These are phyloP conservation scores for Proliferodiscus dingleyae DNA, from an alignment of 2,329 filamentous ascomycete species.

Conservation along the genomic window DNA sequence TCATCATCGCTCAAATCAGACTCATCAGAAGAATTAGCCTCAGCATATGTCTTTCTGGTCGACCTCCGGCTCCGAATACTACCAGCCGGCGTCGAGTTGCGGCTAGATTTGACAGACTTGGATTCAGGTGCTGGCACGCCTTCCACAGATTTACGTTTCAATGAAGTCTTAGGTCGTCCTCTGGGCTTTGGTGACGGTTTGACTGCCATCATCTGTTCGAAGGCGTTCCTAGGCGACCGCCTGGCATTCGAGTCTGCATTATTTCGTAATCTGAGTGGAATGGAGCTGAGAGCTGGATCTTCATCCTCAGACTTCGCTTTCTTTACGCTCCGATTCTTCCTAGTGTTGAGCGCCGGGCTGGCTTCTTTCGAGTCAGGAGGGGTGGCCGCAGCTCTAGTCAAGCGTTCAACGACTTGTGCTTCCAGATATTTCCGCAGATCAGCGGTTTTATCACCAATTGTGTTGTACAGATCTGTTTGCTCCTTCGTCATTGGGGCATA, in stretches of 20 bases:
- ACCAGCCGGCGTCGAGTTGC: conserved; percentile 66
- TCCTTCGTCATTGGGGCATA: conserved; percentile 89
- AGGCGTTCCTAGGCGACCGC: conserved; percentile 37
- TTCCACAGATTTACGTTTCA: conserved; percentile 52
- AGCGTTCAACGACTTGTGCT: conserved; percentile 65
- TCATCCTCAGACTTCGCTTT: conserved; percentile 26
- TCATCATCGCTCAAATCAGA: conserved; percentile 71
- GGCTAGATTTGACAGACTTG: conserved; percentile 73
- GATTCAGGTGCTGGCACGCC: conserved; percentile 39
- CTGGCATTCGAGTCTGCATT: conserved; percentile 13
- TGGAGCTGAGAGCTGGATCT: conserved; percentile 21
- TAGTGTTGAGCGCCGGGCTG: conserved; percentile 2
- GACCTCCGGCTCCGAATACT: conserved; percentile 45
- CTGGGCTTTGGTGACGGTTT: conserved; percentile 8
- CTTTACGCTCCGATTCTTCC: conserved; percentile 5
- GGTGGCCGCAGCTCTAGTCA: conserved; percentile 49
- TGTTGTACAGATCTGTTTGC: conserved; percentile 83
- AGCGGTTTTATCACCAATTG: conserved; percentile 50
- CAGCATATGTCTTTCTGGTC: conserved; percentile 41
- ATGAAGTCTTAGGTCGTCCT: conserved; percentile 33
- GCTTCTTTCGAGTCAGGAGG: conserved; percentile 26
- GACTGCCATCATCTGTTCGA: conserved; percentile 38
- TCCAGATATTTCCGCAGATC: conserved; percentile 75
- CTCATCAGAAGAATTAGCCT: conserved; percentile 56
- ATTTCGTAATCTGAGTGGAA: conserved; percentile 23